Evolutionary conservation across 345 rosid genomes (phyloP).

Genomic region (Bretschneidera sinensis): DNA sequence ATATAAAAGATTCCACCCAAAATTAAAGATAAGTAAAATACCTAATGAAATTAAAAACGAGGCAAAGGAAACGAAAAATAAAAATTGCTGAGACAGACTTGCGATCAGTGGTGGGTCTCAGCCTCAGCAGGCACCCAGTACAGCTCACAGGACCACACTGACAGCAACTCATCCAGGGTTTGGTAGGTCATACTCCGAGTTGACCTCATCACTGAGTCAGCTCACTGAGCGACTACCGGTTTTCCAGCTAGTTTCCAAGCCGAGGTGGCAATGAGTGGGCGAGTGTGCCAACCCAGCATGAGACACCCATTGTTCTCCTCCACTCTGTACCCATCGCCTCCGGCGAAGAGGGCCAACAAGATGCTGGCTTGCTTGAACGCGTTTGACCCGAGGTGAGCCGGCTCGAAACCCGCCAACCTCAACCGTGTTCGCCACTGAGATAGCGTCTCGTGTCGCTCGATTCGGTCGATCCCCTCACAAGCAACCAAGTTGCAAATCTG

Average conservation of each 20-base stretch:
- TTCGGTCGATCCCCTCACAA: slow-evolving; percentile 69
- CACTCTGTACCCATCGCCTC: slow-evolving; percentile 84
- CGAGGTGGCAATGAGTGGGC: slow-evolving; percentile 79
- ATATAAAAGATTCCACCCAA: slow-evolving; percentile 16
- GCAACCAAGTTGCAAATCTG: slow-evolving; percentile 88
- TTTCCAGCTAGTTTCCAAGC: slow-evolving; percentile 55
- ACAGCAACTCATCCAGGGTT: slow-evolving; percentile 14
- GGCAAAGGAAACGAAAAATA: neutral
- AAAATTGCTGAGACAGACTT: neutral
- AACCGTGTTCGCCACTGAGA: slow-evolving; percentile 61
- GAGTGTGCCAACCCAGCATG: slow-evolving; percentile 85
- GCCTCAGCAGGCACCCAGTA: slow-evolving; percentile 20
- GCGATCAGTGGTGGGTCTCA: slow-evolving; percentile 29
- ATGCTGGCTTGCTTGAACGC: slow-evolving; percentile 86
- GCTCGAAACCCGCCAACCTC: slow-evolving; percentile 53
- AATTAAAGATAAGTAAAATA: neutral
- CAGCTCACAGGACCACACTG: slow-evolving; percentile 24
- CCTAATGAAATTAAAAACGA: slow-evolving; percentile 1
- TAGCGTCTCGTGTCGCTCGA: slow-evolving; percentile 75
- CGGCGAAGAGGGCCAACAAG: slow-evolving; percentile 59
- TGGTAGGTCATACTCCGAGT: slow-evolving; percentile 2
- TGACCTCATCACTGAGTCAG: slow-evolving; percentile 8
- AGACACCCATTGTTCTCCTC: slow-evolving; percentile 79
- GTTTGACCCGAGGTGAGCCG: slow-evolving; percentile 77
- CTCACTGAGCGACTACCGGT: slow-evolving; percentile 25